These are phyloP conservation scores for Ophiostoma sp. DNA, from an alignment of 2,329 filamentous ascomycete species.

Conservation along the genomic window DNA sequence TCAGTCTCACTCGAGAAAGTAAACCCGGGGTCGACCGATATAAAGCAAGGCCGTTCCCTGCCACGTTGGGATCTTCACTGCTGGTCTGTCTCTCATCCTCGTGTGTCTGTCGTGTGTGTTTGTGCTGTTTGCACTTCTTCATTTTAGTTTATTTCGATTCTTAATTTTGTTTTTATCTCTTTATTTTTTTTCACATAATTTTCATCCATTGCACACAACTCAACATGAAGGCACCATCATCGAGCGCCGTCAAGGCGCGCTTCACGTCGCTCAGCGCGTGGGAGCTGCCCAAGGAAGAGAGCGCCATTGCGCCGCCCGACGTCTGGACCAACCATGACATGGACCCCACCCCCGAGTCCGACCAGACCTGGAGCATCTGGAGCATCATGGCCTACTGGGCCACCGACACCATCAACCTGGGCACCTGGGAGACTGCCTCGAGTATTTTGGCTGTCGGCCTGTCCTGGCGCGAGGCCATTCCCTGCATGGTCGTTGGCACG, in stretches of 20 bases:
- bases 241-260: constrained; percentile 21
- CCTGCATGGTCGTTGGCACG: constrained; percentile 57
- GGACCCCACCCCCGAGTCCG: constrained; percentile 41
- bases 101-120: background rate
- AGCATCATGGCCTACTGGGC: constrained; percentile 36
- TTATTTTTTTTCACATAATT: background rate
- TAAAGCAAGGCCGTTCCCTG: constrained; percentile 5
- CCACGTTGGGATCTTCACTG: background rate
- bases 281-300: constrained; percentile 37
- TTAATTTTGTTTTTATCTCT: background rate
- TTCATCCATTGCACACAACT: background rate
- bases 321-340: constrained; percentile 38
- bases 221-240: constrained; percentile 27
- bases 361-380: constrained; percentile 40
- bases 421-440: constrained; percentile 34
- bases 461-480: constrained; percentile 49
- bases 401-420: constrained; percentile 34
- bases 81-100: background rate
- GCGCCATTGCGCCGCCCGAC: constrained; percentile 37
- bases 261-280: constrained; percentile 33
- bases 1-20: background rate
- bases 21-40: background rate
- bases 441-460: constrained; percentile 33
- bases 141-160: background rate
- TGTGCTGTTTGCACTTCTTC: background rate